Percentiles rank a stretch among this genome's conserved stretches.
Evolutionary conservation across 306 rosid genomes (phyloP).

Genomic region (Canavalia ensiformis): DNA sequence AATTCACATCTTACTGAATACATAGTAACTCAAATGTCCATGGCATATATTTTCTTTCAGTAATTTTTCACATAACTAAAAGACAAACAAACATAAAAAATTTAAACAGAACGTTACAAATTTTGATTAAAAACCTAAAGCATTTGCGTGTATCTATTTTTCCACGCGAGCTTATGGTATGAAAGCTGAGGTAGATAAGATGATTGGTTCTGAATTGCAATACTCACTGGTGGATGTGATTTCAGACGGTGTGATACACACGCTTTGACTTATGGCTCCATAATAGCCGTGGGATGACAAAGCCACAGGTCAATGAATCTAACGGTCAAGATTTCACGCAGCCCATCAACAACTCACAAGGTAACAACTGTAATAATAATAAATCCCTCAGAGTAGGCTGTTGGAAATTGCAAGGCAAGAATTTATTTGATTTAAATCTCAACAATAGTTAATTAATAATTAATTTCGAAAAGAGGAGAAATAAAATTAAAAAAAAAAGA

Average conservation of each 20-base stretch:
- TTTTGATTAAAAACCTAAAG: too few relatives aligned
- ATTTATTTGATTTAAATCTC: slow-evolving; percentile 9
- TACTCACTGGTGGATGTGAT: not conserved
- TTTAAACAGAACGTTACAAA: too few relatives aligned
- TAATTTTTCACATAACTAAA: too few relatives aligned
- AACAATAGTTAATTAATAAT: not conserved
- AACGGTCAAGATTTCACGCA: not conserved
- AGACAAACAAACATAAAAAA: too few relatives aligned
- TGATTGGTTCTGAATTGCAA: not conserved
- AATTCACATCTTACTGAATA: too few relatives aligned
- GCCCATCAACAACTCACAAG: not conserved
- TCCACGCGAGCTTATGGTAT: not conserved
- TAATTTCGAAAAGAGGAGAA: too few relatives aligned
- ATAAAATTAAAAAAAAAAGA: not conserved
- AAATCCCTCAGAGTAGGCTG: not conserved
- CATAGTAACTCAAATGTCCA: too few relatives aligned
- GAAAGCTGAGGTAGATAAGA: not conserved
- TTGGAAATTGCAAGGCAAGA: not conserved
- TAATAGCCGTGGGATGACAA: not conserved
- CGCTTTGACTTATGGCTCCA: not conserved
- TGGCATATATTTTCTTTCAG: too few relatives aligned
- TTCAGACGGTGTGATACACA: not conserved
- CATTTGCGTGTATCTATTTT: too few relatives aligned
- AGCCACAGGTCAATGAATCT: not conserved
- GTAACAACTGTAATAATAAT: not conserved